These are phyloP conservation scores for Aspergillus flavus DNA, from an alignment of 2,329 filamentous ascomycete genomes.

Conservation along the genomic window DNA sequence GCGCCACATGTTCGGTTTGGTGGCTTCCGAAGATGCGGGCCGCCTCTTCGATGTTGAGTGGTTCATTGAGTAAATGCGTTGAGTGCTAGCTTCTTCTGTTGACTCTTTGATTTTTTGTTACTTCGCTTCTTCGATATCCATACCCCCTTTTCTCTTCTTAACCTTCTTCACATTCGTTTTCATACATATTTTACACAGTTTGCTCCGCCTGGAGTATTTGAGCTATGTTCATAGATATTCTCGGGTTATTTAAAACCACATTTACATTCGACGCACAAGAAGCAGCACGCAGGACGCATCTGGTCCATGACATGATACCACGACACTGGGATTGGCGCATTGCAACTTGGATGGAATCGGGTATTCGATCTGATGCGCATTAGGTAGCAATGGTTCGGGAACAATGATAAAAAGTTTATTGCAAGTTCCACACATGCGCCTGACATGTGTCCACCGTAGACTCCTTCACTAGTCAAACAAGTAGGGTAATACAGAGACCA, in stretches of 20 bases:
- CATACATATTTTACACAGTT: conserved; percentile 1
- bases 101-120: conserved; percentile 12
- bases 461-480: not conserved
- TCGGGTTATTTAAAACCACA: conserved; percentile 10
- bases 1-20: conserved; percentile 56
- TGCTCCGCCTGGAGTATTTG: not conserved
- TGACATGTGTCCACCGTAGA: not conserved
- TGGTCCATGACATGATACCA: conserved; percentile 2
- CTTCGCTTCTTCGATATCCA: conserved; percentile 12
- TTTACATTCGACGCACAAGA: conserved; percentile 2
- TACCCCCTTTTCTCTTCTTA: conserved; percentile 7
- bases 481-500: not conserved
- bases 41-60: conserved; percentile 47
- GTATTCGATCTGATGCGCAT: not conserved
- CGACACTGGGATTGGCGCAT: not conserved
- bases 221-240: conserved; percentile 1
- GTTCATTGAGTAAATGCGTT: conserved; percentile 40
- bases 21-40: conserved; percentile 44
- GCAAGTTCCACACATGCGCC: not conserved
- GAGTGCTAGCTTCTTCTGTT: conserved; percentile 25
- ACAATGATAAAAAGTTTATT: conserved; percentile 1
- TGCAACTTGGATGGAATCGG: not conserved
- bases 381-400: not conserved
- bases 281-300: conserved; percentile 4
- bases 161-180: conserved; percentile 3